A percentile compares a stretch with the other conserved stretches of the same genome.
Evolutionary conservation across 306 rosid species (phyloP).

Genomic region (Corylus heterophylla): DNA sequence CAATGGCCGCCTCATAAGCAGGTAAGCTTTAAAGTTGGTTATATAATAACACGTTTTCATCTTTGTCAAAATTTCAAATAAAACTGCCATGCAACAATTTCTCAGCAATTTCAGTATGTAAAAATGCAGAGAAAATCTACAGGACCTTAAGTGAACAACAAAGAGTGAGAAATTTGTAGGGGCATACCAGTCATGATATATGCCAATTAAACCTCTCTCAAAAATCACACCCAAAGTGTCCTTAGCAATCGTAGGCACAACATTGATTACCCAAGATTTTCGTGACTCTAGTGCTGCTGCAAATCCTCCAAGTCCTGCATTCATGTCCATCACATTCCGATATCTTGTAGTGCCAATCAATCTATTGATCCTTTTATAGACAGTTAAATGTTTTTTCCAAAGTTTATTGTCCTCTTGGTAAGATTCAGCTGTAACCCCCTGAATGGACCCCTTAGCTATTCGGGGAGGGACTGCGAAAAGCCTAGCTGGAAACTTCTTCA

Average conservation of each 20-base stretch:
- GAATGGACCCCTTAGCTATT: slow-evolving; percentile 61
- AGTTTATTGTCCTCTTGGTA: slow-evolving; percentile 79
- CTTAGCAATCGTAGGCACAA: slow-evolving; percentile 73
- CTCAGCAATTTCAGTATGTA: background rate
- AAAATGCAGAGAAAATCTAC: background rate
- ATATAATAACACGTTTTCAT: background rate
- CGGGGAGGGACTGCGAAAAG: slow-evolving; percentile 84
- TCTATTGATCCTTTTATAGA: slow-evolving; percentile 68
- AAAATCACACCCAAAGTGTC: slow-evolving; percentile 82
- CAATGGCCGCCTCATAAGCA: background rate
- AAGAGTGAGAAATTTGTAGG: slow-evolving; percentile 12
- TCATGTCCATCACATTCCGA: slow-evolving; percentile 96
- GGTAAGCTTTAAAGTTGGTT: background rate
- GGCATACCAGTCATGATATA: slow-evolving; percentile 93
- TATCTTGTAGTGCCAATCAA: slow-evolving; percentile 75
- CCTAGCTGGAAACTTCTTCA: slow-evolving; percentile 85
- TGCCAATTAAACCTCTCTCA: slow-evolving; percentile 96
- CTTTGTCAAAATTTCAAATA: background rate
- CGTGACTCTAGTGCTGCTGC: slow-evolving; percentile 82
- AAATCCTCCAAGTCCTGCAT: slow-evolving; percentile 97
- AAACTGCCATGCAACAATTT: background rate
- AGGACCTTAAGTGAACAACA: slow-evolving; percentile 5
- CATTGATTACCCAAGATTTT: slow-evolving; percentile 97
- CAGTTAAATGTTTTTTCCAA: slow-evolving; percentile 73
- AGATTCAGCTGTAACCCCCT: slow-evolving; percentile 69